These are phyloP conservation scores for Leavenworthia alabamica DNA, from an alignment of 345 rosid species.

Conservation along the genomic window DNA sequence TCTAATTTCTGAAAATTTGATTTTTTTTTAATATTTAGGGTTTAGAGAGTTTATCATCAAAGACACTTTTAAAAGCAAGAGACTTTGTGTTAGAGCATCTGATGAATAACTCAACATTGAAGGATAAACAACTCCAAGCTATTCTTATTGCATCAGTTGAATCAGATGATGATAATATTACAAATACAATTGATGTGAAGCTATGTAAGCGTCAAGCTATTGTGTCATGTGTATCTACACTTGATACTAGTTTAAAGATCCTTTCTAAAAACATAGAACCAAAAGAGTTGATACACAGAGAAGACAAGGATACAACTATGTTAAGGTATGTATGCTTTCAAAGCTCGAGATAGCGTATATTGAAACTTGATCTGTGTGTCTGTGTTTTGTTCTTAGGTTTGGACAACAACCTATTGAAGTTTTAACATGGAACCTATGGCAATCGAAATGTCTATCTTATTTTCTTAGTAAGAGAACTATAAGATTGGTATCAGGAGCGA, in stretches of 20 bases:
- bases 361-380: neutral
- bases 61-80: slow-evolving; percentile 42
- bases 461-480: slow-evolving; percentile 61
- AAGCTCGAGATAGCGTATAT: neutral
- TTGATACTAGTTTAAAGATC: slow-evolving; percentile 40
- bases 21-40: slow-evolving; percentile 44
- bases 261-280: slow-evolving; percentile 34
- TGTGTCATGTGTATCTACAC: slow-evolving; percentile 40
- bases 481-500: slow-evolving; percentile 67
- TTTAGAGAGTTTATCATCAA: slow-evolving; percentile 52
- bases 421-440: slow-evolving; percentile 57
- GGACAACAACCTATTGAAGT: slow-evolving; percentile 34
- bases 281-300: slow-evolving; percentile 17
- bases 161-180: slow-evolving; percentile 36
- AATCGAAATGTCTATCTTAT: slow-evolving; percentile 48
- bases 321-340: slow-evolving; percentile 20
- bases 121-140: slow-evolving; percentile 59
- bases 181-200: slow-evolving; percentile 31
- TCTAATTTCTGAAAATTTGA: neutral
- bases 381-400: neutral
- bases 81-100: slow-evolving; percentile 42
- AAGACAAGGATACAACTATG: slow-evolving; percentile 19
- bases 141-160: slow-evolving; percentile 49
- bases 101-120: slow-evolving; percentile 46
- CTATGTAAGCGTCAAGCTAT: slow-evolving; percentile 49